These are phyloP conservation scores for Furcasterigmium furcatum DNA, from an alignment of 2,329 filamentous ascomycete species.

Conservation along the genomic window DNA sequence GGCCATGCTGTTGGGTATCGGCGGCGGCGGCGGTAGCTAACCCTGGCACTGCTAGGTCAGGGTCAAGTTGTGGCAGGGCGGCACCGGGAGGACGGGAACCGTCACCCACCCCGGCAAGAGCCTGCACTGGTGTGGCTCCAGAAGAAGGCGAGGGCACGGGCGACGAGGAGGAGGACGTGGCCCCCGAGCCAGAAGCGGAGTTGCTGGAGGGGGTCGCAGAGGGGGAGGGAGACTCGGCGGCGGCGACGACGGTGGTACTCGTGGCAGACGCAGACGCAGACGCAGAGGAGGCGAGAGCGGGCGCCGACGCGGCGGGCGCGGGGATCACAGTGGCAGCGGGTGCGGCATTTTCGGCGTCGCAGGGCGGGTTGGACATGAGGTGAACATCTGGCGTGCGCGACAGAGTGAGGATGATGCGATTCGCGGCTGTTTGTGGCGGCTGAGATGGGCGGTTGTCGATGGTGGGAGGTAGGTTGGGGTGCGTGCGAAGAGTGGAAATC, in stretches of 20 bases:
- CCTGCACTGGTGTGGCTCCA: neutral
- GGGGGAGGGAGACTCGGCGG: slow-evolving; percentile 7
- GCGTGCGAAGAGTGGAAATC: slow-evolving; percentile 7
- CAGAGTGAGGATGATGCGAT: slow-evolving; percentile 21
- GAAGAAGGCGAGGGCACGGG: neutral
- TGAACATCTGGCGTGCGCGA: slow-evolving; percentile 46
- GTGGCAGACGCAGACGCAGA: slow-evolving; percentile 31
- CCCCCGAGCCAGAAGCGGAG: neutral
- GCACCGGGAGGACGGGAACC: slow-evolving; percentile 1
- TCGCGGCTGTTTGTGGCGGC: slow-evolving; percentile 3
- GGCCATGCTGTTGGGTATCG: slow-evolving; percentile 14
- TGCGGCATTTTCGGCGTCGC: slow-evolving; percentile 54
- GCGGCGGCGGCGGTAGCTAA: slow-evolving; percentile 1
- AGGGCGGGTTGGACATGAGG: slow-evolving; percentile 54
- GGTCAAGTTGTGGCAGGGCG: slow-evolving; percentile 3
- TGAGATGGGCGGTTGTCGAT: slow-evolving; percentile 5
- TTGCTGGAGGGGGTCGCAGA: slow-evolving; percentile 1
- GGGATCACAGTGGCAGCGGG: slow-evolving; percentile 40
- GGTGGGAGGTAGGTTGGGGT: neutral
- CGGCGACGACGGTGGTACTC: slow-evolving; percentile 35
- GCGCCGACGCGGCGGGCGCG: slow-evolving; percentile 9
- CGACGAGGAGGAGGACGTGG: neutral
- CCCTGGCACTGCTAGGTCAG: neutral
- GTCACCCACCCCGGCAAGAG: slow-evolving; percentile 3
- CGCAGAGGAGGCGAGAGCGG: slow-evolving; percentile 1